Evolutionary conservation across 2,329 filamentous ascomycete genomes (phyloP).

Genomic region (Cladosporium sp.): DNA sequence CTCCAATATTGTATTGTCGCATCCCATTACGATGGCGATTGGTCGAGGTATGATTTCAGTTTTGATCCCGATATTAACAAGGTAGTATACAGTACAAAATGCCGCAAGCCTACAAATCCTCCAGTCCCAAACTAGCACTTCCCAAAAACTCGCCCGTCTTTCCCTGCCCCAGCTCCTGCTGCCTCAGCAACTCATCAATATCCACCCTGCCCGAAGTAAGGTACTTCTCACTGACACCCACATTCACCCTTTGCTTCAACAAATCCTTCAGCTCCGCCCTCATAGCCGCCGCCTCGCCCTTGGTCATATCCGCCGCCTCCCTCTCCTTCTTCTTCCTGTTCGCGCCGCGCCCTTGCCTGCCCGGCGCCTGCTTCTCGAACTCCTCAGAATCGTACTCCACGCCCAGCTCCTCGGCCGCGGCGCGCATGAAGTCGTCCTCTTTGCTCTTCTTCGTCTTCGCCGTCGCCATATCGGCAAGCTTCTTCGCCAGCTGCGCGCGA

Average conservation of each 20-base stretch:
- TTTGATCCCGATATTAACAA: no score
- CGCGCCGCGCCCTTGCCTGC: slow-evolving; percentile 57
- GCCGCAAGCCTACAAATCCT: slow-evolving; percentile 17
- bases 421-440: slow-evolving; percentile 77
- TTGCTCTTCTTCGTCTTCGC: slow-evolving; percentile 82
- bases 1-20: no score
- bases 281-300: slow-evolving; percentile 65
- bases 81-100: neutral
- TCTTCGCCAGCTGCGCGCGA: slow-evolving; percentile 74
- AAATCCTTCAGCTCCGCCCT: slow-evolving; percentile 66
- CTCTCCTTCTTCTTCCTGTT: slow-evolving; percentile 70
- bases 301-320: slow-evolving; percentile 60
- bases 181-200: slow-evolving; percentile 59
- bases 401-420: slow-evolving; percentile 83
- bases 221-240: slow-evolving; percentile 82
- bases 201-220: slow-evolving; percentile 80
- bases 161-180: slow-evolving; percentile 40
- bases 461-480: slow-evolving; percentile 71
- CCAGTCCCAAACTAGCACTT: slow-evolving; percentile 40
- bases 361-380: slow-evolving; percentile 57
- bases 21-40: no score
- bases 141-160: slow-evolving; percentile 63
- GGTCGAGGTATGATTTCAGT: no score
- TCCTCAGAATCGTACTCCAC: slow-evolving; percentile 91
- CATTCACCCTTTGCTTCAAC: slow-evolving; percentile 68